Percentiles rank a stretch among this genome's conserved stretches.
These are phyloP conservation scores for Phytophthora tentaculata DNA, from an alignment of 352 stramenopile species.

Conservation along the genomic window DNA sequence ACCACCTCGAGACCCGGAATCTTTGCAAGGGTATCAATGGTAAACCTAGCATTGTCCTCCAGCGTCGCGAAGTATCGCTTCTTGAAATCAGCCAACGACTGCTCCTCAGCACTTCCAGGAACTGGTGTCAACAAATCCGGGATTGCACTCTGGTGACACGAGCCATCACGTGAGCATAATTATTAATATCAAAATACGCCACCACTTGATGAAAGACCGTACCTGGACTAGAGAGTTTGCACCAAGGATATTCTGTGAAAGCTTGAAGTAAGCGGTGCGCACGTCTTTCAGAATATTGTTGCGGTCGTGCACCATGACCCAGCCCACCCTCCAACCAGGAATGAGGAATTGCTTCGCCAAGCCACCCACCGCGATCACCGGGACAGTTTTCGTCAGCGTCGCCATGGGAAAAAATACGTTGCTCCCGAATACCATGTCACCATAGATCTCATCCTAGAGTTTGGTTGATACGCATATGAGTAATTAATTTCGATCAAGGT, in stretches of 20 bases:
- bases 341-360: conserved; percentile 97
- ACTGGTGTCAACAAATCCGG: conserved; percentile 81
- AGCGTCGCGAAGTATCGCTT: conserved; percentile 81
- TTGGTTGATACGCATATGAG: conserved; percentile 1
- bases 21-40: conserved; percentile 67
- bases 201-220: background rate
- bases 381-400: conserved; percentile 78
- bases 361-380: conserved; percentile 82
- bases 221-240: conserved; percentile 90
- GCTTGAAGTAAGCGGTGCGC: conserved; percentile 86
- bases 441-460: conserved; percentile 81
- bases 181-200: background rate
- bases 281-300: conserved; percentile 82
- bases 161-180: conserved; percentile 12
- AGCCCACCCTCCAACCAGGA: conserved; percentile 95
- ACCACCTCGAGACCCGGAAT: conserved; percentile 90
- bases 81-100: conserved; percentile 84
- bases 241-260: conserved; percentile 94
- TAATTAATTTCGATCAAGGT: no score
- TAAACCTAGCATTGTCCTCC: conserved; percentile 89
- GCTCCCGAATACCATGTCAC: conserved; percentile 81
- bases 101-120: conserved; percentile 60
- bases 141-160: conserved; percentile 65
- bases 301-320: conserved; percentile 95
- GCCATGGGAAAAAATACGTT: conserved; percentile 88